These are phyloP conservation scores for Limonium bicolor DNA, from an alignment of 148 eudicot species.

Conservation along the genomic window DNA sequence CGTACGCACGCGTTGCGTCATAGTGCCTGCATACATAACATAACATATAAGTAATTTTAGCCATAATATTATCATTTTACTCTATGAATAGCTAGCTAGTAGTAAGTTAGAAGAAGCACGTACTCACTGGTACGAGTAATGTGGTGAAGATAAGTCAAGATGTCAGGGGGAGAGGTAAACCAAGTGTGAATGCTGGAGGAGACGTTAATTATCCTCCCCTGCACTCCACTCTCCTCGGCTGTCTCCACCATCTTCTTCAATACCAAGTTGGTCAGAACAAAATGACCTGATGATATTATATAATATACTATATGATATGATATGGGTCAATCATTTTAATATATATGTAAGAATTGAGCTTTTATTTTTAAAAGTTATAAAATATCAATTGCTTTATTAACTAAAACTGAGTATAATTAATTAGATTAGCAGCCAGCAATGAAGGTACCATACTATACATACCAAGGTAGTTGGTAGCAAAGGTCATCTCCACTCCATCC, in stretches of 20 bases:
- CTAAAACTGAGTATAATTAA: no score
- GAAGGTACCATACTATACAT: not conserved
- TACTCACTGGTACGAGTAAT: constrained; percentile 54
- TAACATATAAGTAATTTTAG: not conserved
- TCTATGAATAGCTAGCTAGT: no score
- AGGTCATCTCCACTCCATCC: constrained; percentile 86
- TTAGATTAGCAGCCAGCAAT: no score
- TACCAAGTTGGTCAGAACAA: constrained; percentile 55
- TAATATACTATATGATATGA: no score
- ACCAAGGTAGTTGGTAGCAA: constrained; percentile 93
- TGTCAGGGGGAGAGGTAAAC: constrained; percentile 72
- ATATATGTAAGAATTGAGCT: no score
- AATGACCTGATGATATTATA: constrained; percentile 35
- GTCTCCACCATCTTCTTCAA: constrained; percentile 62
- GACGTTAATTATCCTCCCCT: constrained; percentile 84
- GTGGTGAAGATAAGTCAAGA: constrained; percentile 27
- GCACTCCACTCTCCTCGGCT: constrained; percentile 36
- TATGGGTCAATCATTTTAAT: no score
- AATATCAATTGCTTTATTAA: no score
- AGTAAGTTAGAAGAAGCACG: not conserved
- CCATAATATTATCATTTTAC: no score
- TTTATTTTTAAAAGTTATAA: no score
- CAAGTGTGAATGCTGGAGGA: constrained; percentile 62
- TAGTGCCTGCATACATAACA: constrained; percentile 24
- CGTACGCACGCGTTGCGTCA: constrained; percentile 91